Evolutionary conservation across 768 basidiomycete species (phyloP).

Genomic region (Lactarius sp.): DNA sequence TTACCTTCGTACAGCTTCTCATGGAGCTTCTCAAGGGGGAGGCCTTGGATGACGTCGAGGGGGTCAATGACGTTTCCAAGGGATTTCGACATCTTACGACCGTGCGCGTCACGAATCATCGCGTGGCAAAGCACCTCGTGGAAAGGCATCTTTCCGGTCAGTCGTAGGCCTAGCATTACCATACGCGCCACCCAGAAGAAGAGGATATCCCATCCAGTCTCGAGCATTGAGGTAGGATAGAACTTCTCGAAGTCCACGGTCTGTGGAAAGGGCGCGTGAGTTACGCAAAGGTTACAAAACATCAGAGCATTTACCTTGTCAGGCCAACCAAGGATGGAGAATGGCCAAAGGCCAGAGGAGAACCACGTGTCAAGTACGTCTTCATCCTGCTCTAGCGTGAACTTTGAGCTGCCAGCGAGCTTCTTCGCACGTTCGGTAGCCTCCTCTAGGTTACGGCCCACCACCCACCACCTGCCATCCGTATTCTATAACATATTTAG

Average conservation of each 20-base stretch:
- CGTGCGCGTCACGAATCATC: slow-evolving; percentile 98
- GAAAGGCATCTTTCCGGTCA: slow-evolving; percentile 92
- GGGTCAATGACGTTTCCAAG: slow-evolving; percentile 98
- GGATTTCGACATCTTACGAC: slow-evolving; percentile 98
- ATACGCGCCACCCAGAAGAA: slow-evolving; percentile 99
- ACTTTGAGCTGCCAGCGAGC: slow-evolving; percentile 61
- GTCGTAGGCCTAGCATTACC: slow-evolving; percentile 86
- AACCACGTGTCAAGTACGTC: slow-evolving; percentile 99
- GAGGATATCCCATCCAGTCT: slow-evolving; percentile 99
- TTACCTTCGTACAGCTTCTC: slow-evolving; percentile 87
- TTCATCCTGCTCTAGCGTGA: slow-evolving; percentile 85
- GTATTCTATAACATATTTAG: slow-evolving; percentile 39
- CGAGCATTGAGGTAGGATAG: slow-evolving; percentile 87
- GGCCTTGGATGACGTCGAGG: slow-evolving; percentile 87
- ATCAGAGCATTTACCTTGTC: slow-evolving; percentile 51
- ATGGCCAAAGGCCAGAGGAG: slow-evolving; percentile 96
- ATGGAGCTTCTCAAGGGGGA: slow-evolving; percentile 74
- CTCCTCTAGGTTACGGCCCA: slow-evolving; percentile 73
- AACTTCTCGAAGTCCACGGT: slow-evolving; percentile 73
- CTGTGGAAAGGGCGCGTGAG: slow-evolving; percentile 36
- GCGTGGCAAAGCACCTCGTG: slow-evolving; percentile 95
- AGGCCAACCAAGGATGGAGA: slow-evolving; percentile 97
- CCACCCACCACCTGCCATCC: slow-evolving; percentile 86
- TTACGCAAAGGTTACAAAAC: neutral
- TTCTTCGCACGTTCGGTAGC: slow-evolving; percentile 69